Percentiles rank a stretch among this genome's conserved stretches.
These are phyloP conservation scores for Urochloa ruziziensis DNA, from an alignment of 176 grass and related monocot species.

Conservation along the genomic window DNA sequence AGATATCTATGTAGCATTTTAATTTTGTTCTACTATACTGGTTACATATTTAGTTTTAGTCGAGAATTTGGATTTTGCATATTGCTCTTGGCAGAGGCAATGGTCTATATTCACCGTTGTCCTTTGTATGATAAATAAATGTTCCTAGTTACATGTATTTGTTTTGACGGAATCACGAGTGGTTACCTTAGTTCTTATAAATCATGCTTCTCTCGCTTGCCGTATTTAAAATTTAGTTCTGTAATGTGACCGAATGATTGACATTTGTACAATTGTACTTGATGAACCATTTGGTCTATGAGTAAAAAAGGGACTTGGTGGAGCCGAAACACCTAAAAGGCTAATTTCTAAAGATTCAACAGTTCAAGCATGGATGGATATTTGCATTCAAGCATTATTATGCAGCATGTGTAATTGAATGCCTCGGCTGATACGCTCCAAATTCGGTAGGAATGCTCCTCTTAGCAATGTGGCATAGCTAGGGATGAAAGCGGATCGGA, in stretches of 20 bases:
- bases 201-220: background rate
- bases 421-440: too few relatives aligned
- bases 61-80: background rate
- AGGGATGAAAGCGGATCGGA: too few relatives aligned
- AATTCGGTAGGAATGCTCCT: too few relatives aligned
- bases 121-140: background rate
- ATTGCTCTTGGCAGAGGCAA: background rate
- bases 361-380: background rate
- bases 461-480: too few relatives aligned
- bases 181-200: background rate
- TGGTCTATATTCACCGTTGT: background rate
- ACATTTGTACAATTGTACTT: background rate
- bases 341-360: background rate
- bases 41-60: background rate
- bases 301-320: background rate
- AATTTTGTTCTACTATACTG: constrained; percentile 8
- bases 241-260: background rate
- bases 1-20: background rate
- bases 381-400: background rate
- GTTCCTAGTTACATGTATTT: background rate
- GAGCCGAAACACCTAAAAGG: too few relatives aligned
- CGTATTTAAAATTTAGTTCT: background rate
- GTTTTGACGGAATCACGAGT: background rate
- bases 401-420: too few relatives aligned
- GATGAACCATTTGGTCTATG: background rate